phyloP scores from a whole-genome alignment of 441 rosid species.

The Syzygium syzygioides region DNA sequence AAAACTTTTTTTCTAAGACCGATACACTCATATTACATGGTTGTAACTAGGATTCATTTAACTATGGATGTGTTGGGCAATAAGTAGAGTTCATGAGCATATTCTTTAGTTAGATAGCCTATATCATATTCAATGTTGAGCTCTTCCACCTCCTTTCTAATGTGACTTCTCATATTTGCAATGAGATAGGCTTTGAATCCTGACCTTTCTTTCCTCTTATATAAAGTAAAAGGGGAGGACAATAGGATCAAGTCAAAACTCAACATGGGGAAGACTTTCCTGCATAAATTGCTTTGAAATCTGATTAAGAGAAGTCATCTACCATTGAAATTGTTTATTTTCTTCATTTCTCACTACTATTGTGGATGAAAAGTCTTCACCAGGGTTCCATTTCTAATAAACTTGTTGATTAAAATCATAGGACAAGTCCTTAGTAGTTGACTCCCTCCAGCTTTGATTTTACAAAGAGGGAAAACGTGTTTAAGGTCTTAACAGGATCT shows the following conservation, averaged over 20 bases:
- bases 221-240: neutral
- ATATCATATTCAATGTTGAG: neutral
- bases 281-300: neutral
- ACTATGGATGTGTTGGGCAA: neutral
- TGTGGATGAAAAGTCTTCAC: neutral
- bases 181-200: neutral
- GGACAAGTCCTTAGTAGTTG: neutral
- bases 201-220: neutral
- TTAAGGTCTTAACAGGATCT: neutral
- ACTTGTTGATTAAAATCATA: neutral
- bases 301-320: neutral
- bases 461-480: neutral
- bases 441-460: neutral
- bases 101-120: neutral
- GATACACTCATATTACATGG: neutral
- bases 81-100: neutral
- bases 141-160: neutral
- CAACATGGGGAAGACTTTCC: neutral
- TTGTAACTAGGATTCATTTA: neutral
- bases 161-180: neutral
- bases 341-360: neutral
- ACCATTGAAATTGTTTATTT: neutral
- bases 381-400: neutral
- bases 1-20: neutral
- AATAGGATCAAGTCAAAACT: neutral